Evolutionary conservation across 805 yeast genomes (phyloP), one percentile per base, ranked within the genome.

Genomic region (Myxozyma melibiosi): DNA sequence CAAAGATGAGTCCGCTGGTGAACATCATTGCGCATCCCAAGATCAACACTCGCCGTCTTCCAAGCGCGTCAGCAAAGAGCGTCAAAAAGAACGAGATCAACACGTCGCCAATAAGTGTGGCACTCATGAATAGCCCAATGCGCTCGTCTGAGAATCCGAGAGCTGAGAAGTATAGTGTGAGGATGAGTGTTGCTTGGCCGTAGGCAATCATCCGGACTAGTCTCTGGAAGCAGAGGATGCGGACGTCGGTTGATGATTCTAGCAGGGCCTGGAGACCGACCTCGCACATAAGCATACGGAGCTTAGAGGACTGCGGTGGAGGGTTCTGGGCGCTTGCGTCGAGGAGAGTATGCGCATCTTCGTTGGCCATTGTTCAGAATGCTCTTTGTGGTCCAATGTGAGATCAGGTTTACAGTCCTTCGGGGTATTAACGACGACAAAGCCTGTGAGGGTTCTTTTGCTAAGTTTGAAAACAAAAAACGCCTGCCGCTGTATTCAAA

Each of bases 61-160:
- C 85, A 8, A 77, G 58, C n/a, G 65, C 57, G 64, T 81, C 84
- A 0, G 81, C 78, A 2, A 73, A 67, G 27, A 79, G 43, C 1
- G 82, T 74, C 44, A 80, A 61, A 14, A 74, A 52, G 51, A 79
- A 80, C 3, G 82, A 76, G 16, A 76, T 67, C 18, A 78, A 59
- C 41, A 81, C 71, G 66, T 81, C 85, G 3, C 85, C 85, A 14
- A 76, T 57, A 55, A 78, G 71, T 1, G 81, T 78, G 4, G 74
- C 50, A 0, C 83, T 74, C 75, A 81, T 74, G 60, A 80, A 77
- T 8, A 75, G 34, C 1, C 85, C 85, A n/a, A 79, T 78, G 42
- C 64, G 53, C 16, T 71, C 68, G 49, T 79, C 82, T 4, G 68
- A 61, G 18, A 80, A 69, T 2, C 77, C 78, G 9, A 75, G 67